Conservation (phyloP, 352 stramenopile species). For the Lagenidium sp. region DNA sequence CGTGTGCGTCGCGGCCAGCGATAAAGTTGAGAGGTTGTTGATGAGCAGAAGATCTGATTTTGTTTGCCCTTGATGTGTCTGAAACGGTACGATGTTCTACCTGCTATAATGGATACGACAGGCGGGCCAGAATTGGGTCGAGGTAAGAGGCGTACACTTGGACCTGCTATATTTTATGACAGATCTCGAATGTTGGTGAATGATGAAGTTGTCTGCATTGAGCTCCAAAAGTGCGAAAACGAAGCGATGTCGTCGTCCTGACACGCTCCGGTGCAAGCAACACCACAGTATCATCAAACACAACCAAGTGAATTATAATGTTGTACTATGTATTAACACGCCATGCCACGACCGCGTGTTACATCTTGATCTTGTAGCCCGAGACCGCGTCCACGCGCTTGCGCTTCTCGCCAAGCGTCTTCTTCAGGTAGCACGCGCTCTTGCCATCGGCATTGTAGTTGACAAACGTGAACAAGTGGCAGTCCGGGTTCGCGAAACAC, state of each 20-base stretch:
- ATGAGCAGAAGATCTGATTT: neutral
- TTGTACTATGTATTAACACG: too few relatives aligned
- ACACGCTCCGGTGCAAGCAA: too few relatives aligned
- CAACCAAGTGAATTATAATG: too few relatives aligned
- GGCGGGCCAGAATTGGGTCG: neutral
- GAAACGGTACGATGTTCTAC: neutral
- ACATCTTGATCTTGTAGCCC: slow-evolving; percentile 24
- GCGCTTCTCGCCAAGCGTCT: slow-evolving; percentile 15
- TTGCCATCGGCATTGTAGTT: too few relatives aligned
- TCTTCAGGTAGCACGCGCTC: too few relatives aligned
- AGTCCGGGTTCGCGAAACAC: too few relatives aligned
- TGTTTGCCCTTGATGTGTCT: neutral
- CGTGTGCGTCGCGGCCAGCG: too few relatives aligned
- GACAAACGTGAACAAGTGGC: too few relatives aligned
- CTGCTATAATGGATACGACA: neutral
- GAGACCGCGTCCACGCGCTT: slow-evolving; percentile 26
- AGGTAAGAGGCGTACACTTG: neutral
- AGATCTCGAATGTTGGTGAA: neutral
- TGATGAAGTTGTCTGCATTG: neutral
- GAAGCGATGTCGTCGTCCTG: too few relatives aligned
- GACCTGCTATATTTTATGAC: neutral
- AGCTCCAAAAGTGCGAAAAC: neutral
- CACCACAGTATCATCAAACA: too few relatives aligned
- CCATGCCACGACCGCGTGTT: too few relatives aligned
- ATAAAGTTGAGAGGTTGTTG: neutral